Base-by-base conservation (phyloP, 1,284 basidiomycete genomes). In the Puccinia hordei region DNA sequence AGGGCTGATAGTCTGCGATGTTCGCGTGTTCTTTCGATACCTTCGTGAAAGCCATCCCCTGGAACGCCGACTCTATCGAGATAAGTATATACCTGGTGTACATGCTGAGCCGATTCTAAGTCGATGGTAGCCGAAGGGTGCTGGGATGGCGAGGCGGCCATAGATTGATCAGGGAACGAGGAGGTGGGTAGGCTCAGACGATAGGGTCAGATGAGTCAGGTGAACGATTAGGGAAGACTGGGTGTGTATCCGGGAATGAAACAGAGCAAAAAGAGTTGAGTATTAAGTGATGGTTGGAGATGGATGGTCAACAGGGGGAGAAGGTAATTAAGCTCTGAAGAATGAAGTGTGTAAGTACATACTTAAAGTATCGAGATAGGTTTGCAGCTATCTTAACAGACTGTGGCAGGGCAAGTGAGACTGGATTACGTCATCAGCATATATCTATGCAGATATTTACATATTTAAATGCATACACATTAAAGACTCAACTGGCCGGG, bases 1-100 rank as follows among this genome's bases (percentile, higher is more conserved):
- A 76, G 57, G n/a, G 80, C 59, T 0, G 82, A 75, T 17, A 82
- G 82, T 22, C 79, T 63, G 71, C 91, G 87, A 72, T 92, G 89
- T n/a, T 93, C 93, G 80, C 94, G 89, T n/a, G 94, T 97, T 57
- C 93, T 90, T 87, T 97, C 94, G 19, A 94, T 88, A 51, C 94
- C 94, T 83, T 95, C 93, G 83, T 92, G 92, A 86, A 91, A 93
- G 0, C 94, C 94, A 85, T 97, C 94, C 2, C 94, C 94, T 84
- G 90, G 92, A 41, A 97, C 94, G 27, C 94, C 94, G 68, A 89
- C 89, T 12, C 89, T 86, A 65, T 96, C 93, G 19, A 97, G 88
- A 81, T 92, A 89, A 0, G 94, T 94, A 84, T 97, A 96, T 0
- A 93, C 95, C 77, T 90, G 92, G 51, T 94, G 90, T 13, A 96